Percentiles rank a stretch among this genome's conserved stretches.
These are phyloP conservation scores for Lepidium didymum DNA, from an alignment of 345 rosid species.

Conservation along the genomic window DNA sequence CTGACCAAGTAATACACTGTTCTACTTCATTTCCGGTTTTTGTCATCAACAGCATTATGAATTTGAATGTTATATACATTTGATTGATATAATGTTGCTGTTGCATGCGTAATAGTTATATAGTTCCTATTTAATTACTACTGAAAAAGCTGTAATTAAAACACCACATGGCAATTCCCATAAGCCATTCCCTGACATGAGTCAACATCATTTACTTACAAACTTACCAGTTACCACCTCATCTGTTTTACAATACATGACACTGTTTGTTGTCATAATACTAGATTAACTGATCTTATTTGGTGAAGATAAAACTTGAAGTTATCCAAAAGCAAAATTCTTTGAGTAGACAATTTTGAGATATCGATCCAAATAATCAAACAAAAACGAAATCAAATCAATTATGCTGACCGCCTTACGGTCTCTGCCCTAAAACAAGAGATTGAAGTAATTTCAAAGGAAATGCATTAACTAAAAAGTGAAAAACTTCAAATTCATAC, in stretches of 20 bases:
- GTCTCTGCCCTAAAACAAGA: not conserved
- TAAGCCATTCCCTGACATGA: not conserved
- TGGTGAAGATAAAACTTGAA: not conserved
- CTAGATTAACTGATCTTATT: no score
- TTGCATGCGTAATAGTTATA: not conserved
- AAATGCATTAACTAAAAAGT: constrained; percentile 10
- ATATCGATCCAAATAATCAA: not conserved
- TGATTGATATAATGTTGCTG: not conserved
- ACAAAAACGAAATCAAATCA: not conserved
- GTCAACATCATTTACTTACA: no score
- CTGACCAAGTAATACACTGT: not conserved
- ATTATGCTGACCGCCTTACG: not conserved
- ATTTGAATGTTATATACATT: not conserved
- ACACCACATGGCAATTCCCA: not conserved
- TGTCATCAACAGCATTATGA: not conserved
- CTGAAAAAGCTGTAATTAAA: not conserved
- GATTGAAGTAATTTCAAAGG: not conserved
- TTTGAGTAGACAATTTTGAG: not conserved
- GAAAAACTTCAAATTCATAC: not conserved
- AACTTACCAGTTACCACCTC: no score
- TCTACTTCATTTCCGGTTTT: not conserved
- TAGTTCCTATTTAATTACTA: not conserved
- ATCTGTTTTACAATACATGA: no score
- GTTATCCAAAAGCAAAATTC: not conserved
- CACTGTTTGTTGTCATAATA: no score